Base-by-base conservation (phyloP, 805 yeast species). In the Hanseniaspora lachancei region DNA sequence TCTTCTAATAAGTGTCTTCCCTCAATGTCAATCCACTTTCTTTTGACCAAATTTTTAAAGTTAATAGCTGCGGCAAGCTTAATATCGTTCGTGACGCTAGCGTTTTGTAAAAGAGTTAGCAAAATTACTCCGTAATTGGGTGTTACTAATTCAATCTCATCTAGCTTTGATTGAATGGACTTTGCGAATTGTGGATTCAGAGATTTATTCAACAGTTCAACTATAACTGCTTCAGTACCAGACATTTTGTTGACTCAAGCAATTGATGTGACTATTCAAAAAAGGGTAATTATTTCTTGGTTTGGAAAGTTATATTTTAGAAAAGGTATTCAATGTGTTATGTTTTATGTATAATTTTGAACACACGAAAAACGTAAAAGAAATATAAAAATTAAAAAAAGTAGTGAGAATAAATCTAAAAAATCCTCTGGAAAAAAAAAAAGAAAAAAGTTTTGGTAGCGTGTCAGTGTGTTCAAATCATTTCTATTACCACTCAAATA, bases 1-100 rank as follows among this genome's bases (percentile, higher is more conserved):
- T 89, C 96, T 5, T 71, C 69, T 32, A 89, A 72, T 57, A 81
- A 64, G 65, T 93, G 82, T 51, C 77, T 77, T 7, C 98, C 97
- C 54, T 86, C 84, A 61, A 87, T 95, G 68, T 89, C 89, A 51
- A 85, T 82, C 97, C 96, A 93, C 62, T 78, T 82, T 52, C 96
- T 74, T 62, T 79, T 83, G 60, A 93, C 76, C 59, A 88, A 77
- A 67, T 93, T 93, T 67, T 93, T 93, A 71, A 93, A 88, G 69
- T 84, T 89, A 54, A 95, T 72, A 0, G 96, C 88, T 20, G 86
- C 95, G 1, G 98, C 96, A 49, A 89, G 72, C 59, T 97, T 75
- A 1, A 84, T 78, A 1, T 85, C 72, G 5, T 68, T 65, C 3
- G 77, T 74, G 43, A 81, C 64, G 43, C 74, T 74, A 34, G 73